These are phyloP conservation scores for Hypomyces rosellus DNA, from an alignment of 2,329 filamentous ascomycete genomes.

Conservation along the genomic window DNA sequence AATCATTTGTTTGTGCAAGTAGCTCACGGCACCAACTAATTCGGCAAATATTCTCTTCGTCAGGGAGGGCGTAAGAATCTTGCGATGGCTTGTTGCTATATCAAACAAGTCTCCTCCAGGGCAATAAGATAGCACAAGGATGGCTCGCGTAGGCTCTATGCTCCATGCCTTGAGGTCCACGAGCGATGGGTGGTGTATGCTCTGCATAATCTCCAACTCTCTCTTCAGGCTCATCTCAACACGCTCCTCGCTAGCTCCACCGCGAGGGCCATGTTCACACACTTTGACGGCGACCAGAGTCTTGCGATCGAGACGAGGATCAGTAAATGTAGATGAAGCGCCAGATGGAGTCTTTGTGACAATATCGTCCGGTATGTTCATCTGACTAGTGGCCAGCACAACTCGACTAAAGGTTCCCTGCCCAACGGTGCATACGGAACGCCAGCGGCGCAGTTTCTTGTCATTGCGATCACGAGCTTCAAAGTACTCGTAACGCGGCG, in stretches of 20 bases:
- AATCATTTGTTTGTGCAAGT: conserved; percentile 78
- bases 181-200: conserved; percentile 80
- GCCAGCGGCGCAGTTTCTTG: conserved; percentile 68
- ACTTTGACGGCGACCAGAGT: conserved; percentile 92
- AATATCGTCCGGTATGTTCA: conserved; percentile 20
- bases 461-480: conserved; percentile 61
- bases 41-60: conserved; percentile 86
- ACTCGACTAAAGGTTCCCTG: conserved; percentile 96
- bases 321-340: conserved; percentile 26
- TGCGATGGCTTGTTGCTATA: conserved; percentile 67
- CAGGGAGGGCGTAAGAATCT: conserved; percentile 60
- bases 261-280: conserved; percentile 88
- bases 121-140: conserved; percentile 86
- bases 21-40: conserved; percentile 74
- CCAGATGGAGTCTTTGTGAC: conserved; percentile 19
- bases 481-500: conserved; percentile 54
- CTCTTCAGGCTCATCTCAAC: conserved; percentile 91
- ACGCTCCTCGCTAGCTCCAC: conserved; percentile 86
- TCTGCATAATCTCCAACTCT: conserved; percentile 89
- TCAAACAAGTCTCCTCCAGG: conserved; percentile 94
- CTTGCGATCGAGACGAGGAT: conserved; percentile 50
- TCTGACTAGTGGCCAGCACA: conserved; percentile 79
- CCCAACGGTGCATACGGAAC: conserved; percentile 72
- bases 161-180: conserved; percentile 90
- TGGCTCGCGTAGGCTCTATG: conserved; percentile 72